These are phyloP conservation scores for Aspergillus aculeatinus DNA, from an alignment of 2,329 filamentous ascomycete genomes.

Conservation along the genomic window DNA sequence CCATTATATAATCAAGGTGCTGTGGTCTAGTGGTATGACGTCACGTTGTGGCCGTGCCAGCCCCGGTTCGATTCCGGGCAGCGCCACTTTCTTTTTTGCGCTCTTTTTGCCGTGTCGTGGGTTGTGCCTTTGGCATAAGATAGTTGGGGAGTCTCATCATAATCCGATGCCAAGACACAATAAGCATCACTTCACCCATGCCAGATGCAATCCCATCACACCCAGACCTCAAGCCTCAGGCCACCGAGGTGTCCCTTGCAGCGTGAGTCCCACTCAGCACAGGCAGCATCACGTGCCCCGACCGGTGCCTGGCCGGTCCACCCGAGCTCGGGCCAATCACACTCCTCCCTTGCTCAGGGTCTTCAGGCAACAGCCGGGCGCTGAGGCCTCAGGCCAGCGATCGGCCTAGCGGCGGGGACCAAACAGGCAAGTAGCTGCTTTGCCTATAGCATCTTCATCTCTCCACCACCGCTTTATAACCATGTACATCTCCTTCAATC, in stretches of 20 bases:
- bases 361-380: constrained; percentile 4
- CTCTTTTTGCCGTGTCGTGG: not conserved
- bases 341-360: not conserved
- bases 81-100: not conserved
- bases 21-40: not conserved
- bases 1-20: not conserved
- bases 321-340: not conserved
- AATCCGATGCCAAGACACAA: no score
- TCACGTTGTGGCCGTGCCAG: not conserved
- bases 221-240: no score
- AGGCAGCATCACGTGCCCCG: not conserved
- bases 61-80: not conserved
- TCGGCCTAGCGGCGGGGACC: not conserved
- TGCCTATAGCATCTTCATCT: not conserved
- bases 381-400: constrained; percentile 1
- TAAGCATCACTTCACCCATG: no score
- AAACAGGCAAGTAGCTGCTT: not conserved
- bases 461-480: not conserved
- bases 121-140: not conserved
- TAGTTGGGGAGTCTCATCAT: no score
- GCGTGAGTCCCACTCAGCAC: not conserved
- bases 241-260: no score
- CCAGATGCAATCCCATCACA: no score
- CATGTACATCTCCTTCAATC: not conserved
- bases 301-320: constrained; percentile 3